Base-by-base conservation (phyloP, 2,329 filamentous ascomycete species). In the Xylariaceae sp. region DNA sequence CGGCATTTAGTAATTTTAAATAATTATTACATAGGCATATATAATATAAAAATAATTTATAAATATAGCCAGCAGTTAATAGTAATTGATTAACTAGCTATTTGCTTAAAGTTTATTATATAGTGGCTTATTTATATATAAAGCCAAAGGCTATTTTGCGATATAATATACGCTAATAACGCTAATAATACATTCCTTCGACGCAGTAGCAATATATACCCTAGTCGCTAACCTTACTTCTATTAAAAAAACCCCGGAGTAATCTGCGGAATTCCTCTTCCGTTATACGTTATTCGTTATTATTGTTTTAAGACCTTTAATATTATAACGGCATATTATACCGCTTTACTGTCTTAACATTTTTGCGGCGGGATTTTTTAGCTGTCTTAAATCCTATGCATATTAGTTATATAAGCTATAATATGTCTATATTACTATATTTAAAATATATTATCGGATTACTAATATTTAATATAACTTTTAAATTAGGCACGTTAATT, bases 401-500 rank as follows among this genome's bases (percentile, higher is more conserved):
- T n/a, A n/a, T n/a, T n/a, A n/a, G n/a, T 27, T 46, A 58, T 55
- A 49, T 29, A 61, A 55, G 67, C 37, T 65, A 63, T 55, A 69
- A 58, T 40, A 66, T 65, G 39, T 70, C 67, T 61, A 70, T 68
- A 52, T 81, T 80, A 63, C 81, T 78, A 63, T 77, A 82, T 37
- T 78, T 77, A 3, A 76, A 73, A 61, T 78, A 84, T 50, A 84
- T 82, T 80, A 83, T 83, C 1, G 81, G 81, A 56, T 84, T 81
- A 15, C 75, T 77, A 64, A 82, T 76, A 15, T 81, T 78, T 66
- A 83, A 73, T 80, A 84, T 84, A 6, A 80, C 77, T 37, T 82
- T 80, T 1, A 78, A 74, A 46, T 81, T 80, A 33, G 76, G 70
- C 60, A 78, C 79, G 30, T 77, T 77, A 36, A 83, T 70, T 37